Evolutionary conservation across 1,284 basidiomycete genomes (phyloP), one percentile per base, ranked within the genome.

Genomic region (Cryptococcus jaspeensis): DNA sequence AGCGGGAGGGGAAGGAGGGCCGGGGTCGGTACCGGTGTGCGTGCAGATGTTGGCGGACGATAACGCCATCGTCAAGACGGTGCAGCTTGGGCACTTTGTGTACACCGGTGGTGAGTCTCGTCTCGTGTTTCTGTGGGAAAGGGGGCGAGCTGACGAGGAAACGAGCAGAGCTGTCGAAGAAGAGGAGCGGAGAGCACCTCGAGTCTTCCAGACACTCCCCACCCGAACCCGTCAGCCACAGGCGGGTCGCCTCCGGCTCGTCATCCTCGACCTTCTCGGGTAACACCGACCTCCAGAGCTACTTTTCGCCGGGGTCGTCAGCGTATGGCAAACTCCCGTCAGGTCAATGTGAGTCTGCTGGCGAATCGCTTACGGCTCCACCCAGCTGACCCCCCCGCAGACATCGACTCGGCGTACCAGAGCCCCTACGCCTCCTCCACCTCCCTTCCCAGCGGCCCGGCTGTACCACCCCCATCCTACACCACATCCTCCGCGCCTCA

Each of bases 41-140:
- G 62, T 73, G 18, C 69, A 76, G 52, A 71, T 73, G 3, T 49
- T 74, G 40, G 57, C 58, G n/a, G 67, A 66, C 16, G 58, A 58
- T 1, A 56, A 64, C 13, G 61, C 61, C 12, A 60, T 74, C 3
- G 45, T 72, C 9, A 70, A 72, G 48, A 64, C 68, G 37, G 62
- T 64, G 7, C 48, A 50, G 16, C 41, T 71, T 12, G 72, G 73
- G n/a, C 65, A 70, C 5, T 75, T 74, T 53, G 53, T 60, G 20
- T 74, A 71, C 48, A 56, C 32, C 37, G 52, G 39, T 2, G 55
- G 50, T 18, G 55, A 42, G n/a, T 20, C 60, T 7, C 56, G 57
- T 53, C 47, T 63, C 65, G 41, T 60, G 65, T 60, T 22, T 18
- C 12, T 9, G 9, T 32, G 28, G 9, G 28, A 4, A 5, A 9